Base-by-base conservation (phyloP, 139 green algal species). In the Eudorina sp. region DNA sequence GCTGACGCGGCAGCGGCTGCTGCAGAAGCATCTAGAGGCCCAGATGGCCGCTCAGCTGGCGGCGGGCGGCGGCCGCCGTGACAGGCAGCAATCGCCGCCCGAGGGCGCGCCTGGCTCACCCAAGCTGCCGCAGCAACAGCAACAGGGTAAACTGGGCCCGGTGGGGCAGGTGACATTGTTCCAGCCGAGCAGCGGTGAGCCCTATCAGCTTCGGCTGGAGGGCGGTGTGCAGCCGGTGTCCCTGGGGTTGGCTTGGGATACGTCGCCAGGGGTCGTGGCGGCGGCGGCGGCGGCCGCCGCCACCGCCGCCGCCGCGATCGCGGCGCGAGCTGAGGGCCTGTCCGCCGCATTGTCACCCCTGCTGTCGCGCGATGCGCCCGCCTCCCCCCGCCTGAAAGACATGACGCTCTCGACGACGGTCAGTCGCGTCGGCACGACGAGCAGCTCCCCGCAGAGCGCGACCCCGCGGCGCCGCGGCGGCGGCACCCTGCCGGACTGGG, bases 201-300 rank as follows among this genome's bases (percentile, higher is more conserved):
- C 80, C 29, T 77, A 76, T n/a, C 29, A 76, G 80, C 31, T 86
- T 13, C 41, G 80, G 4, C 8, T 36, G 25, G 60, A 58, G 31
- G 78, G 60, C 62, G 43, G 21, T 38, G 46, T 55, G 3, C 55
- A 27, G 78, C 55, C 78, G 0, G 27, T 70, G 55, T 29, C 80
- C 16, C 64, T 87, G 45, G 81, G 81, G n/a, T 64, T 87, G 1
- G 43, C 62, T 7, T 87, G 81, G 81, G 64, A 79, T 34, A 51
- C 81, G 1, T 87, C 81, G n/a, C 81, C 81, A 2, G 81, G 81
- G 5, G 64, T 78, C 18, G 64, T 87, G 4, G 81, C 46, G n/a
- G 81, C 81, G n/a, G 81, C 81, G 45, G 81, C 81, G 21, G 43
- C 81, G 19, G 41, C 81, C 6, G 81, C 81, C n/a, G 64, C 64